A percentile compares a stretch with the other conserved stretches of the same genome.
Evolutionary conservation across 164 flowering plant genomes (phyloP).

Genomic region (Tetracentron sinense): DNA sequence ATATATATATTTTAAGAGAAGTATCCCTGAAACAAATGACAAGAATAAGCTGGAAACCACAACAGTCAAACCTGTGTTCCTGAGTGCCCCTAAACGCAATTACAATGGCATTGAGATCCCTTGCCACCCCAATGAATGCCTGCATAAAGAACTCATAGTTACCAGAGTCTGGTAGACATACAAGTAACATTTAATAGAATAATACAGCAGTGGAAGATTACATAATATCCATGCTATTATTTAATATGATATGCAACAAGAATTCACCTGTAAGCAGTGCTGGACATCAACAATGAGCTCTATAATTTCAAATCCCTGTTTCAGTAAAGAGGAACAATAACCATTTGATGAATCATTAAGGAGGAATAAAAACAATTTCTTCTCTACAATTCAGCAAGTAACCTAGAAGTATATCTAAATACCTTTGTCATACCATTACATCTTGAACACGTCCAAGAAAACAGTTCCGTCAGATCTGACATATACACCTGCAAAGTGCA

Average conservation of each 20-base stretch:
- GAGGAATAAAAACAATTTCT: background rate
- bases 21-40: too few species aligned
- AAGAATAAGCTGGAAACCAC: background rate
- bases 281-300: constrained; percentile 88
- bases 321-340: constrained; percentile 1
- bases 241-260: background rate
- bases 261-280: constrained; percentile 84
- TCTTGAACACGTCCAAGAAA: constrained; percentile 92
- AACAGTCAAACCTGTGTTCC: constrained; percentile 63
- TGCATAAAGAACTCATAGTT: constrained; percentile 20
- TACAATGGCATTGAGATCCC: constrained; percentile 71
- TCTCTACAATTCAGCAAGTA: background rate
- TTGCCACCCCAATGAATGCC: constrained; percentile 92
- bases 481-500: constrained; percentile 69
- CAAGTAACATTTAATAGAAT: background rate
- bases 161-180: background rate
- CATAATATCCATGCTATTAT: background rate
- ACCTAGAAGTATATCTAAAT: constrained; percentile 11
- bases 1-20: too few species aligned
- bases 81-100: constrained; percentile 98
- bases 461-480: constrained; percentile 80
- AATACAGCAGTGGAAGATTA: background rate
- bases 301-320: constrained; percentile 87
- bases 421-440: constrained; percentile 81
- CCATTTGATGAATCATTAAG: background rate